Conservation (phyloP, 257 asterid species). For the Nemophila menziesii region DNA sequence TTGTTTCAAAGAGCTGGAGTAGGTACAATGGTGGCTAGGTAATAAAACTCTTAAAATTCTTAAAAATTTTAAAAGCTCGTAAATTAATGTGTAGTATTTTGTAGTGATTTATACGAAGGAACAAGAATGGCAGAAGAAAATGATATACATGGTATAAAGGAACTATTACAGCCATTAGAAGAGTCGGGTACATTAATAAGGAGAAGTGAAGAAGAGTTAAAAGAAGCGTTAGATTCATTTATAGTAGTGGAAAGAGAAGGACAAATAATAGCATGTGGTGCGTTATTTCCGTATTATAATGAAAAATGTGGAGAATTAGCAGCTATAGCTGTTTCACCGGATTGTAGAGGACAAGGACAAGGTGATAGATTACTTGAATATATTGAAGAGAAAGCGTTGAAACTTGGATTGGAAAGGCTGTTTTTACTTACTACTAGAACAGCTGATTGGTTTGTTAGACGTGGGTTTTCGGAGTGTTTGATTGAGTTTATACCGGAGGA, state of each 20-base stretch:
- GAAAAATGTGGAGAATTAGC: constrained; percentile 96
- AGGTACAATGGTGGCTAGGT: constrained; percentile 98
- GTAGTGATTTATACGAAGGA: constrained; percentile 96
- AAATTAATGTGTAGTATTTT: no score
- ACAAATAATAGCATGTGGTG: constrained; percentile 84
- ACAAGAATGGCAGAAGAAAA: constrained; percentile 63
- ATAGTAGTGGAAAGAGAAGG: constrained; percentile 93
- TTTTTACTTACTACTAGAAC: constrained; percentile 92
- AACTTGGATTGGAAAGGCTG: constrained; percentile 63
- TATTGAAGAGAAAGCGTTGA: constrained; percentile 82
- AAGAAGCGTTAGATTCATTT: constrained; percentile 48
- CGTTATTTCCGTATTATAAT: constrained; percentile 62
- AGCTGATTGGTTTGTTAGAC: constrained; percentile 96
- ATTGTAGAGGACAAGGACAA: constrained; percentile 95
- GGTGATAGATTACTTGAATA: constrained; percentile 96
- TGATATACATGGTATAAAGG: constrained; percentile 65
- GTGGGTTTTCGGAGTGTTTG: constrained; percentile 79
- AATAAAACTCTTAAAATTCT: no score
- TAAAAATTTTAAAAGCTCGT: no score
- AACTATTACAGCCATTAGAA: constrained; percentile 70
- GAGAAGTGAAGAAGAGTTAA: constrained; percentile 78
- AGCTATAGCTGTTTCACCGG: constrained; percentile 96
- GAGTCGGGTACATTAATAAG: constrained; percentile 74
- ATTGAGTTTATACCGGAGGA: constrained; percentile 57
- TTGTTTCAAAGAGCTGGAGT: constrained; percentile 91